Evolutionary conservation across 1,139 yeast species (phyloP).

Genomic region (Debaryomyces subglobosus): DNA sequence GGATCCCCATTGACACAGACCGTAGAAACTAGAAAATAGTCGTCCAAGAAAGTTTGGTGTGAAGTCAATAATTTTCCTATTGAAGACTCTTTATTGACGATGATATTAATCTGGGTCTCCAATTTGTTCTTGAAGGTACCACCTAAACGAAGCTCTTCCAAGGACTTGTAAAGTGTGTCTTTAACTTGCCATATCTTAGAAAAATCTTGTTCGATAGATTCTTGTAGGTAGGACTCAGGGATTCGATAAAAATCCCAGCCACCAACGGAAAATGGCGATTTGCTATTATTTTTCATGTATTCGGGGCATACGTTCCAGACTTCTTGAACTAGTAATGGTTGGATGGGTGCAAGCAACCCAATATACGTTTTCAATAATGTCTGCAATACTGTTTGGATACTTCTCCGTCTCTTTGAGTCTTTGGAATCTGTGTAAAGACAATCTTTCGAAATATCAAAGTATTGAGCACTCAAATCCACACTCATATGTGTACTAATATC

Average conservation of each 20-base stretch:
- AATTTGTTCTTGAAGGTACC: slow-evolving; percentile 61
- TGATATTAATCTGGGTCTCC: slow-evolving; percentile 56
- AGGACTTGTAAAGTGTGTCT: slow-evolving; percentile 47
- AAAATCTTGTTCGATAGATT: slow-evolving; percentile 43
- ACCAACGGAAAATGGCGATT: slow-evolving; percentile 58
- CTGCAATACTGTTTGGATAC: slow-evolving; percentile 71
- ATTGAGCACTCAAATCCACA: slow-evolving; percentile 74
- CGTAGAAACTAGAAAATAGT: slow-evolving; percentile 68
- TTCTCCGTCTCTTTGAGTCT: slow-evolving; percentile 54
- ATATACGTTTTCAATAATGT: slow-evolving; percentile 65
- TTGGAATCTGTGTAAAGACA: slow-evolving; percentile 71
- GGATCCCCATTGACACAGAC: slow-evolving; percentile 38
- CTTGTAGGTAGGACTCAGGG: slow-evolving; percentile 28
- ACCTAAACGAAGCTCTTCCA: slow-evolving; percentile 35
- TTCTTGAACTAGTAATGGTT: slow-evolving; percentile 86
- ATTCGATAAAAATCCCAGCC: slow-evolving; percentile 36
- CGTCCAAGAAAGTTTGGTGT: slow-evolving; percentile 45
- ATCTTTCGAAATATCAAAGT: slow-evolving; percentile 87
- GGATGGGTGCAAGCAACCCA: slow-evolving; percentile 73
- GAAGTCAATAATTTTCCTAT: slow-evolving; percentile 17
- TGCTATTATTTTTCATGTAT: slow-evolving; percentile 29
- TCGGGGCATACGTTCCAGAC: slow-evolving; percentile 67
- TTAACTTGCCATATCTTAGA: slow-evolving; percentile 48
- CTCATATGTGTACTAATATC: slow-evolving; percentile 73
- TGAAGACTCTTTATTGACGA: slow-evolving; percentile 17